These are phyloP conservation scores for Thalia dealbata DNA, from an alignment of 176 grass and related monocot species.

Conservation along the genomic window DNA sequence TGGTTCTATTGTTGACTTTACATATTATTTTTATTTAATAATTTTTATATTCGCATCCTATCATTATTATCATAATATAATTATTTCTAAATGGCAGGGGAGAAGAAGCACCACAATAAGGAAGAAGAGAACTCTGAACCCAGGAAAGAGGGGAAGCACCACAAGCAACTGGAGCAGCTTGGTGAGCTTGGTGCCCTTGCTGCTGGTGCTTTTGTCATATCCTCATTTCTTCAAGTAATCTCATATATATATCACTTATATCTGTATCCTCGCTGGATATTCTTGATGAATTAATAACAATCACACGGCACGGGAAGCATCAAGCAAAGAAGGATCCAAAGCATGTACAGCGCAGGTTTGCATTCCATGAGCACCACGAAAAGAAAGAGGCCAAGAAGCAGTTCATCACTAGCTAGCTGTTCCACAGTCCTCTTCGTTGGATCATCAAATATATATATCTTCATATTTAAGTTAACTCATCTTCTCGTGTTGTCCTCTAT, in stretches of 20 bases:
- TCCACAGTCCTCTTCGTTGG: too few species aligned
- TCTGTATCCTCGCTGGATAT: too few species aligned
- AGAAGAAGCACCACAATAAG: conserved; percentile 61
- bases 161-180: conserved; percentile 64
- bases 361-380: conserved; percentile 61
- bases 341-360: conserved; percentile 38
- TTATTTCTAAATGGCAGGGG: conserved; percentile 34
- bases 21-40: too few species aligned
- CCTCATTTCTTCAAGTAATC: too few species aligned
- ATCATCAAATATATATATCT: too few species aligned
- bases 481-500: too few species aligned
- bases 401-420: conserved; percentile 7
- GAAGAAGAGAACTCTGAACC: conserved; percentile 29
- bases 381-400: conserved; percentile 51
- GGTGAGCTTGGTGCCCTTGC: conserved; percentile 38
- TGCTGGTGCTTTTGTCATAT: conserved; percentile 46
- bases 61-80: too few species aligned
- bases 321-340: conserved; percentile 63
- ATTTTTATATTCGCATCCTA: too few species aligned
- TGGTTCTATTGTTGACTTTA: too few species aligned
- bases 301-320: conserved; percentile 61
- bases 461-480: too few species aligned
- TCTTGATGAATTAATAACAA: too few species aligned
- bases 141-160: conserved; percentile 41
- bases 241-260: too few species aligned